phyloP scores from a whole-genome alignment of 345 rosid genomes.

The Viola odorata region DNA sequence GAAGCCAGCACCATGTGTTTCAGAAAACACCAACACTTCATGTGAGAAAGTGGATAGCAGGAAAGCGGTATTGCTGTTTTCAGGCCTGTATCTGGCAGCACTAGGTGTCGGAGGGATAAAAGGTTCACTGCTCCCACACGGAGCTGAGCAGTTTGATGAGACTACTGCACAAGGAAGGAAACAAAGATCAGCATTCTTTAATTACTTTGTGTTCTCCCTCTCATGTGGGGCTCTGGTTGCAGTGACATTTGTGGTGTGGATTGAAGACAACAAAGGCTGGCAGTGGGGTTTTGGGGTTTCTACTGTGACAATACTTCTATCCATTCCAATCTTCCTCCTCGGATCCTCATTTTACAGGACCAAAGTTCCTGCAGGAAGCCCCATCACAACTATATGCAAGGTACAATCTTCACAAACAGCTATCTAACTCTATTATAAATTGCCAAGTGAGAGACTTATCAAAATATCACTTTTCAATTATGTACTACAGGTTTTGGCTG shows the following conservation, averaged over 20 bases:
- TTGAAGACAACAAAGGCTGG: slow-evolving; percentile 95
- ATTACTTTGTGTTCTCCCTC: slow-evolving; percentile 77
- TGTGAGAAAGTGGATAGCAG: slow-evolving; percentile 35
- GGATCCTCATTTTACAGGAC: slow-evolving; percentile 62
- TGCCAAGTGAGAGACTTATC: neutral
- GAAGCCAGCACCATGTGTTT: slow-evolving; percentile 38
- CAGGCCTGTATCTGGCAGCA: slow-evolving; percentile 77
- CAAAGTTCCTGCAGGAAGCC: slow-evolving; percentile 70
- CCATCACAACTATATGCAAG: slow-evolving; percentile 73
- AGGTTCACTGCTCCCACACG: slow-evolving; percentile 90
- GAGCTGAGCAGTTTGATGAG: slow-evolving; percentile 92
- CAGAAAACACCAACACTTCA: slow-evolving; percentile 9
- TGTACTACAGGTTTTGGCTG: slow-evolving; percentile 42
- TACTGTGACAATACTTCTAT: slow-evolving; percentile 59
- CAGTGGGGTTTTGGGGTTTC: slow-evolving; percentile 80
- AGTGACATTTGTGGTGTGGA: slow-evolving; percentile 87
- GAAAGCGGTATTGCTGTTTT: slow-evolving; percentile 47
- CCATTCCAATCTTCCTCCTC: slow-evolving; percentile 64
- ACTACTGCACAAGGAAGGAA: slow-evolving; percentile 59
- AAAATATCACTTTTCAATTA: neutral
- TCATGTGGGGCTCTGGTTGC: slow-evolving; percentile 82
- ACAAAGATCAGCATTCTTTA: slow-evolving; percentile 80
- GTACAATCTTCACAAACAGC: slow-evolving; percentile 26
- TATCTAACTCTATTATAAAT: neutral
- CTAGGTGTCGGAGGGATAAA: slow-evolving; percentile 92